These are phyloP conservation scores for Plenodomus lindquistii DNA, from an alignment of 2,329 filamentous ascomycete species.

Conservation along the genomic window DNA sequence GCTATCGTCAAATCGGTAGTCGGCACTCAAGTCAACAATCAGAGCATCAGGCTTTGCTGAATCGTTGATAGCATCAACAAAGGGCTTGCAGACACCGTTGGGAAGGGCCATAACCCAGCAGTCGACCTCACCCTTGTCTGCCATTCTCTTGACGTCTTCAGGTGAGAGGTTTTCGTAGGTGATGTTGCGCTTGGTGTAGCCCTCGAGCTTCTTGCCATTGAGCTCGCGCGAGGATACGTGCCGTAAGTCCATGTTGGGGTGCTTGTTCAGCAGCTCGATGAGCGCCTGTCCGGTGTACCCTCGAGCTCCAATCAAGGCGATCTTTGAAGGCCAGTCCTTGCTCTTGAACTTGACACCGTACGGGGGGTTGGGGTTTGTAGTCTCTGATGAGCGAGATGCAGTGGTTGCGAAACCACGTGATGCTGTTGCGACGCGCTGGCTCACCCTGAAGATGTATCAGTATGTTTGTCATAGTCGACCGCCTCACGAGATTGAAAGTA, in stretches of 20 bases:
- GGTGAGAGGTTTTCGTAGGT: constrained; percentile 88
- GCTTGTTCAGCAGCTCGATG: constrained; percentile 81
- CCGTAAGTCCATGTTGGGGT: constrained; percentile 85
- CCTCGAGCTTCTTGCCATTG: constrained; percentile 80
- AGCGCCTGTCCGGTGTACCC: constrained; percentile 94
- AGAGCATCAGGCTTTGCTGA: constrained; percentile 68
- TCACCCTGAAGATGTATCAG: constrained; percentile 5
- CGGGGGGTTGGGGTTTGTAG: constrained; percentile 86
- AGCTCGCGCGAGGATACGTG: constrained; percentile 95
- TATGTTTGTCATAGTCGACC: neutral
- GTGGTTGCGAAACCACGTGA: constrained; percentile 62
- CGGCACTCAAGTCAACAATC: constrained; percentile 92
- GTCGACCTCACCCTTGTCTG: constrained; percentile 82
- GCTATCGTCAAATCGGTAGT: constrained; percentile 83
- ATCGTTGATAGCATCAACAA: constrained; percentile 82
- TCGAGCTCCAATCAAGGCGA: constrained; percentile 87
- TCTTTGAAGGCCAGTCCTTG: constrained; percentile 74
- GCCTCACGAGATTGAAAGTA: neutral
- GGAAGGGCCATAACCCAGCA: constrained; percentile 98
- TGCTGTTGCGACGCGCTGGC: constrained; percentile 38
- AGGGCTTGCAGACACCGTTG: constrained; percentile 93
- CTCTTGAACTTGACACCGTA: constrained; percentile 86
- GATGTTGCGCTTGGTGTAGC: constrained; percentile 89
- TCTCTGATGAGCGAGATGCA: constrained; percentile 42
- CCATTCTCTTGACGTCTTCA: constrained; percentile 85